Base-by-base conservation (phyloP, 768 basidiomycete species). In the Coprinopsis sp. region DNA sequence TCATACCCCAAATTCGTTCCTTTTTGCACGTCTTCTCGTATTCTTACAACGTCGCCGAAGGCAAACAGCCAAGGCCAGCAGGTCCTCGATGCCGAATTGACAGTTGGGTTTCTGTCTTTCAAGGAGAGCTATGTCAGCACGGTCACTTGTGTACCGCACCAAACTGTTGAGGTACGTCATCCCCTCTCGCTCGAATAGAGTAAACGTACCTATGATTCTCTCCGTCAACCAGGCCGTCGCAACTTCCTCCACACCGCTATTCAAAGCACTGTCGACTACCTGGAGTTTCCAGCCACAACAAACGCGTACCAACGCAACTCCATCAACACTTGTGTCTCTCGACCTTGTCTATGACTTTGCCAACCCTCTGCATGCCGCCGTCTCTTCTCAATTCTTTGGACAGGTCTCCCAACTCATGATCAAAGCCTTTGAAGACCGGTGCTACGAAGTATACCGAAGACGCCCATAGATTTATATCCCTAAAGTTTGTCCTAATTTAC, bases 321-420 rank as follows among this genome's bases (percentile, higher is more conserved):
- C 6, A 8, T 74, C 82, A n/a, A 96, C 93, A 0, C 64, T 91
- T 11, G 84, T 97, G 39, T 86, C 84, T 12, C 76, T 96, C 44
- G 87, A 94, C 52, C 72, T 99, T 28, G 75, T 76, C 1, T 99
- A 87, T 64, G 79, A 87, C 21, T 98, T 98, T 61, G 77, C 87
- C 37, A 93, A 82, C 58, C 93, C 92, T 0, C 55, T 94, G 24
- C 84, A 97, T 60, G 86, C 90, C 2, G 76, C 81, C 4, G 74
- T 94, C n/a, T 88, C 90, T 3, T 75, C 83, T 18, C 70, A 82
- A 3, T 92, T 97, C 62, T 90, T 97, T 60, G 87, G 87, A 7
- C 82, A 87, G 59, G 84, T 96, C 4, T 88, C 89, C 3, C 79
- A 79, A 54, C 74, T 85, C 65, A 97, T 96, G 91, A 84, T 97